These are phyloP conservation scores for Amphicarpaea edgeworthii DNA, from an alignment of 306 rosid species.

Conservation along the genomic window DNA sequence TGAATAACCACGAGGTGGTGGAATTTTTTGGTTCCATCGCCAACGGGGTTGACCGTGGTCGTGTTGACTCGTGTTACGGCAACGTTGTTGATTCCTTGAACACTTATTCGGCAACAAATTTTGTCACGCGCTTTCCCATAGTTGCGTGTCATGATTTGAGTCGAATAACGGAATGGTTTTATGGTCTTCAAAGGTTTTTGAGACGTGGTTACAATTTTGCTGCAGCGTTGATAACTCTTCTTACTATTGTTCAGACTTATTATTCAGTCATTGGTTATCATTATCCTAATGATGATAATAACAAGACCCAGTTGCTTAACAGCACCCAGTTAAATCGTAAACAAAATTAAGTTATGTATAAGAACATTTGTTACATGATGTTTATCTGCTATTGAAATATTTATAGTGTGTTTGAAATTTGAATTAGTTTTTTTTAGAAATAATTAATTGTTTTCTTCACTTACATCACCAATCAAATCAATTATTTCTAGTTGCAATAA, in stretches of 20 bases:
- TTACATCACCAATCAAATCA: no score
- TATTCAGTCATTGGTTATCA: conserved; percentile 8
- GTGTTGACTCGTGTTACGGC: neutral
- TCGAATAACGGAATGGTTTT: neutral
- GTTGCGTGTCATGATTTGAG: neutral
- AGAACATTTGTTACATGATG: no score
- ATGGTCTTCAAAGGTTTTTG: neutral
- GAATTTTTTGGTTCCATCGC: neutral
- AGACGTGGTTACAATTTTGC: conserved; percentile 36
- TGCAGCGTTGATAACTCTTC: neutral
- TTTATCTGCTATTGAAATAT: no score
- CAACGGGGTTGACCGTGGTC: neutral
- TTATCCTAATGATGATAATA: no score
- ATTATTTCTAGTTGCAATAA: no score
- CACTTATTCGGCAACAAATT: neutral
- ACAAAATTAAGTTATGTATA: no score
- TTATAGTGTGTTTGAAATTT: no score
- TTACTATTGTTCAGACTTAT: conserved; percentile 6
- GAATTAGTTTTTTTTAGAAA: no score
- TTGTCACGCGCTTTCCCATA: neutral
- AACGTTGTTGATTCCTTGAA: neutral
- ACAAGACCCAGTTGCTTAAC: no score
- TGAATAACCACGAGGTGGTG: neutral
- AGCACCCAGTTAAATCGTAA: neutral
- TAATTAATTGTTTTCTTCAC: no score